A percentile compares a stretch with the other conserved stretches of the same genome.
Evolutionary conservation across 208 protist species (phyloP).

Genomic region (Wallacemonas rigidus): DNA sequence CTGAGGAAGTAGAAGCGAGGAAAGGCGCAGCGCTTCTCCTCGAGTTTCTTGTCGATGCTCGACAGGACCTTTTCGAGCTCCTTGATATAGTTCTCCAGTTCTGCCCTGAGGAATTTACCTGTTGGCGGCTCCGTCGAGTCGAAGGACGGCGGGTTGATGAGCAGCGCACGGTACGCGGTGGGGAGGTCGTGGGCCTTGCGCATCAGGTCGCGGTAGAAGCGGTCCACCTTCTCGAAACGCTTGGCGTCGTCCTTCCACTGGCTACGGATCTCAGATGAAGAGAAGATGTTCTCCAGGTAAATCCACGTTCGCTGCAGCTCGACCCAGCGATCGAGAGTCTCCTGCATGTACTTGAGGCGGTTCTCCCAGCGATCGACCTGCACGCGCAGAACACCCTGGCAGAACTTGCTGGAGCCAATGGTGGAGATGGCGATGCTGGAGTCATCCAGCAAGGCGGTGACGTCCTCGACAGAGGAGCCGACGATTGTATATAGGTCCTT

Average conservation of each 20-base stretch:
- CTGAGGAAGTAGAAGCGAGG: slow-evolving; percentile 98
- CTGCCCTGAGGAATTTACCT: slow-evolving; percentile 72
- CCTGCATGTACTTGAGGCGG: slow-evolving; percentile 92
- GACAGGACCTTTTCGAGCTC: slow-evolving; percentile 95
- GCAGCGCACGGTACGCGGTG: slow-evolving; percentile 86
- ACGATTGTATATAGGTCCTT: slow-evolving; percentile 93
- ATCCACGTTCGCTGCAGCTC: slow-evolving; percentile 97
- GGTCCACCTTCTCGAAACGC: slow-evolving; percentile 94
- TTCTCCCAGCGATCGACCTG: slow-evolving; percentile 95
- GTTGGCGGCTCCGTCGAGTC: slow-evolving; percentile 43
- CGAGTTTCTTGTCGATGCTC: slow-evolving; percentile 94
- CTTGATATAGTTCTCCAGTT: slow-evolving; percentile 91
- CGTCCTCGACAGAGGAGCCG: slow-evolving; percentile 92
- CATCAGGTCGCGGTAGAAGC: slow-evolving; percentile 96
- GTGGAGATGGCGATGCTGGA: slow-evolving; percentile 91
- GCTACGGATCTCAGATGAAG: slow-evolving; percentile 94
- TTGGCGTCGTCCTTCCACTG: slow-evolving; percentile 97
- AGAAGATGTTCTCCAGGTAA: slow-evolving; percentile 97
- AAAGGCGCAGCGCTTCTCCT: slow-evolving; percentile 96
- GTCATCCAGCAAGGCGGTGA: slow-evolving; percentile 93
- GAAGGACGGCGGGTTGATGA: slow-evolving; percentile 84
- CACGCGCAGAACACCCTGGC: slow-evolving; percentile 87
- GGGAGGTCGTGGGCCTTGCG: slow-evolving; percentile 91
- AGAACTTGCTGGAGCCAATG: slow-evolving; percentile 93
- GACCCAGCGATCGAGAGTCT: slow-evolving; percentile 94